Evolutionary conservation across 2,329 filamentous ascomycete species (phyloP), one percentile per base, ranked within the genome.

Genomic region (Colletotrichum lupini): DNA sequence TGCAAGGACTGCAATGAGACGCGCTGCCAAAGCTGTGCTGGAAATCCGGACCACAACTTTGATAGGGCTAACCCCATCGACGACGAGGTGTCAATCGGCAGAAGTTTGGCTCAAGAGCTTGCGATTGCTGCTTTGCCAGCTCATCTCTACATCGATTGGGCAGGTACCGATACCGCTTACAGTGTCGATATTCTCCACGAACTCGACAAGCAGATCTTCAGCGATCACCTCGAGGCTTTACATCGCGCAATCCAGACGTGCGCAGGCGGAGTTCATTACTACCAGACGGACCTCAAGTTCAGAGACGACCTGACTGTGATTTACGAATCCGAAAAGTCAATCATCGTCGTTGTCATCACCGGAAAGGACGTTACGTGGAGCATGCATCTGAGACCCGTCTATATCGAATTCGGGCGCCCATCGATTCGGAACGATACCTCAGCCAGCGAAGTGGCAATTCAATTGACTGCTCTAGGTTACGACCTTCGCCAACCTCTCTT

Each of bases 31-130:
- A 77, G 73, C 32, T 86, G 85, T 68, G 76, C 77, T 9, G 83
- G 83, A 1, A 86, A 85, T 37, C 84, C 85, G 0, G 42, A 56
- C 0, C 85, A 86, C 70, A 28, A 76, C 2, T 81, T 81, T 60
- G 24, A 16, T 5, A 32, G 65, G 2, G 75, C 75, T 7, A 24
- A 67, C 26, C 42, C 66, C 5, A n/a, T 73, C 26, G 26, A 70
- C 22, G 12, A 24, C 11, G 22, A 49, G 4, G 35, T 52, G 35
- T 26, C 58, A 5, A 35, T 30, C 9, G 53, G 68, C 49, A 57
- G 56, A 19, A 59, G 37, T 16, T 14, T 24, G 14, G 59, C 57
- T 5, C n/a, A 63, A 14, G 52, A 58, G 58, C 22, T 56, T 19
- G 65, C 65, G 1, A 52, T 58, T 7, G 69, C 30, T 22, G 24